Base-by-base conservation (phyloP, 2,329 filamentous ascomycete species). In the Intubia oerlemansii region DNA sequence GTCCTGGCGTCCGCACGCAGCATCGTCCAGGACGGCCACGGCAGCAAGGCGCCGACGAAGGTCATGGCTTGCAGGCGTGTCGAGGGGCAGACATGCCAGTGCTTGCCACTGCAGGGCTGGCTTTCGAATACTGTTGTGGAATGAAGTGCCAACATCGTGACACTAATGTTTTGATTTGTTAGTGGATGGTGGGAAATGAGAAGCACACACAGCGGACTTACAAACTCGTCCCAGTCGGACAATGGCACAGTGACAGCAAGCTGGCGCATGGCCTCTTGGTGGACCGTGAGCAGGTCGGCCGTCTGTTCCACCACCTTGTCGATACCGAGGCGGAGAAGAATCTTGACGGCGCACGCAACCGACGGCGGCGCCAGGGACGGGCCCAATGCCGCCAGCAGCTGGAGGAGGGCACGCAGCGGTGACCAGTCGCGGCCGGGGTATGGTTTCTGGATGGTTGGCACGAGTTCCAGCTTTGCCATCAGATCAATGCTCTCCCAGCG, bases 31-130 rank as follows among this genome's bases (percentile, higher is more conserved):
- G 36, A 79, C 54, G 37, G 67, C 71, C 2, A 62, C 59, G 5
- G 73, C 51, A 4, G 78, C 74, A 7, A 88, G 55, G 19, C 71
- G 56, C 9, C 73, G 60, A 18, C 72, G 62, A 17, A 85, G 52
- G 20, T 72, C 62, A 35, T 73, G 62, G 2, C 63, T 48, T 11
- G 47, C 47, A 0, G 52, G 40, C 4, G 52, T 57, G 5, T 51
- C 54, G 8, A 61, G 50, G 1, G 75, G 66, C 11, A 85, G 56
- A 24, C 59, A 56, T 12, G 57, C 49, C 9, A 81, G 51, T 5
- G 71, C 52, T 25, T 66, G 61, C 31, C 59, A 55, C 30, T 68
- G 63, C 3, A 79, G 50, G 9, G 54, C 41, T 3, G 57, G 46
- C 36, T 59, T 55, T 17, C 44, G 49, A 32, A 71, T 51, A 24